Conservation (phyloP, 352 stramenopile genomes). For the Globisporangium yorkense region DNA sequence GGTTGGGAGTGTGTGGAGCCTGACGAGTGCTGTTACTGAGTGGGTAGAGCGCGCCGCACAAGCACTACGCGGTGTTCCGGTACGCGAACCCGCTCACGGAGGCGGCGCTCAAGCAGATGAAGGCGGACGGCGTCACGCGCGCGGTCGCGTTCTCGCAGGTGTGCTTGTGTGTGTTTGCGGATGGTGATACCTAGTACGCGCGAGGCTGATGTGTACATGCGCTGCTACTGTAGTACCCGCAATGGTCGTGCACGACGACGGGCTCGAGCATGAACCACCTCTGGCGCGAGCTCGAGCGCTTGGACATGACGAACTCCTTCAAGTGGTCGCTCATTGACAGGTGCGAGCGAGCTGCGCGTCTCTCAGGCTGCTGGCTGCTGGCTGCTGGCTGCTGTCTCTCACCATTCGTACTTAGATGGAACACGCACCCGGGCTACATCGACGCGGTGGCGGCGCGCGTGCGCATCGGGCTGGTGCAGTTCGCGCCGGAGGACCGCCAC, state of each 20-base stretch:
- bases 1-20: too few relatives aligned
- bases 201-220: neutral
- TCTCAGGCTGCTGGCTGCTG: neutral
- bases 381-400: neutral
- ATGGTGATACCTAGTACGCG: too few relatives aligned
- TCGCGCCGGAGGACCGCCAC: conserved; percentile 85
- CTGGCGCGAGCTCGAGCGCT: conserved; percentile 73
- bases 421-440: conserved; percentile 95
- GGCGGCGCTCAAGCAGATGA: conserved; percentile 93
- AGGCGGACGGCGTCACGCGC: conserved; percentile 91
- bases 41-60: conserved; percentile 76
- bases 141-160: conserved; percentile 95
- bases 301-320: conserved; percentile 86
- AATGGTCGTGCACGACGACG: conserved; percentile 97
- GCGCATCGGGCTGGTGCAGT: conserved; percentile 88
- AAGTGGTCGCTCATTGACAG: conserved; percentile 82
- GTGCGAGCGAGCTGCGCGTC: neutral
- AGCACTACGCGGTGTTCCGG: conserved; percentile 97
- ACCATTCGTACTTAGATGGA: conserved; percentile 73
- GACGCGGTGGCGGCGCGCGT: conserved; percentile 91
- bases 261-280: conserved; percentile 93
- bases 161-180: neutral
- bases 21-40: neutral
- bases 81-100: conserved; percentile 98
- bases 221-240: conserved; percentile 81